These are phyloP conservation scores for Cyclotella cryptica DNA, from an alignment of 108 stramenopile genomes.

Conservation along the genomic window DNA sequence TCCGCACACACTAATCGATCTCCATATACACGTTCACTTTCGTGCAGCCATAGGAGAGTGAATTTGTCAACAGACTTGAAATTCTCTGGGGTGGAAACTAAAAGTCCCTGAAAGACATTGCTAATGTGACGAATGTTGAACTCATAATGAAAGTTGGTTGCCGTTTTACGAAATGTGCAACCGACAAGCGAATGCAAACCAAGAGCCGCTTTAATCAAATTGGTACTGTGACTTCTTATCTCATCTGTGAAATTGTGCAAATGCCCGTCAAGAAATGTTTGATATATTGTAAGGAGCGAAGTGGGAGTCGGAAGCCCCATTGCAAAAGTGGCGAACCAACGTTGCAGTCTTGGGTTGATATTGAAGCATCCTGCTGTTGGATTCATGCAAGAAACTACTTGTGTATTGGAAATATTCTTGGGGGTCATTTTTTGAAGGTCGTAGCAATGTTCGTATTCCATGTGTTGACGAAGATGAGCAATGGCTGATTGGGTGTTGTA, in stretches of 20 bases:
- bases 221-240: slow-evolving; percentile 41
- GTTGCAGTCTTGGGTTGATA: slow-evolving; percentile 66
- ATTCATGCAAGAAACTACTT: slow-evolving; percentile 70
- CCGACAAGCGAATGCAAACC: slow-evolving; percentile 55
- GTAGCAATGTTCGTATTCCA: slow-evolving; percentile 83
- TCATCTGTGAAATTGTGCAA: slow-evolving; percentile 47
- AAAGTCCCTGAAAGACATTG: slow-evolving; percentile 77
- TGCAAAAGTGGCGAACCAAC: slow-evolving; percentile 65
- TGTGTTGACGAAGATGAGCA: slow-evolving; percentile 78
- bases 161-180: slow-evolving; percentile 70
- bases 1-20: slow-evolving; percentile 71
- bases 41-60: slow-evolving; percentile 79
- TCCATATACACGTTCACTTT: slow-evolving; percentile 78
- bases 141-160: slow-evolving; percentile 82
- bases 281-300: slow-evolving; percentile 65
- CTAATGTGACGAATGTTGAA: slow-evolving; percentile 81
- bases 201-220: slow-evolving; percentile 61
- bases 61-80: slow-evolving; percentile 63
- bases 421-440: slow-evolving; percentile 56
- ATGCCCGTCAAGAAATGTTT: slow-evolving; percentile 77
- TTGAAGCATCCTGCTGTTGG: slow-evolving; percentile 68
- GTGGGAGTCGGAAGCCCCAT: slow-evolving; percentile 61
- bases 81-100: slow-evolving; percentile 53
- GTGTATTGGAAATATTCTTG: slow-evolving; percentile 60
- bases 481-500: slow-evolving; percentile 83